Percentiles rank a stretch among this genome's conserved stretches.
phyloP scores from a whole-genome alignment of 495 filamentous ascomycete species.

The Saxophila tyrrhenica region DNA sequence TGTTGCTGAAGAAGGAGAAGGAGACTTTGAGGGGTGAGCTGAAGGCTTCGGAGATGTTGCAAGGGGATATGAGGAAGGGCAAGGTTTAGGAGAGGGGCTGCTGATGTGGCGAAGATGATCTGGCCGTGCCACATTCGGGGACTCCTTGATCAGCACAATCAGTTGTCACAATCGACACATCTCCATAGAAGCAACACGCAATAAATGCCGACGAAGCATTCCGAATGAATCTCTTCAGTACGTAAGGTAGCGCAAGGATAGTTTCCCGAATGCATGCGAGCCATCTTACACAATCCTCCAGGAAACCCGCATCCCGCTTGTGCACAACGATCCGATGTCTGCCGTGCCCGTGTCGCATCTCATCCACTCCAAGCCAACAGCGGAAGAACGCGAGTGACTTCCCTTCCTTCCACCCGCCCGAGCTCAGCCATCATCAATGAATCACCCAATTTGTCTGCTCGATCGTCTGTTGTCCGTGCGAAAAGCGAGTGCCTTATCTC shows the following conservation, averaged over 20 bases:
- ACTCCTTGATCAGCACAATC: too few relatives aligned
- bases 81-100: too few relatives aligned
- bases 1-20: too few relatives aligned
- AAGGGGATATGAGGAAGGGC: too few relatives aligned
- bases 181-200: too few relatives aligned
- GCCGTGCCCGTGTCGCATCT: neutral
- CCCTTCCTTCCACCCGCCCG: neutral
- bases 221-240: neutral
- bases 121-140: too few relatives aligned
- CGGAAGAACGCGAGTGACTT: neutral
- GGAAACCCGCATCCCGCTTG: neutral
- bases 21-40: too few relatives aligned
- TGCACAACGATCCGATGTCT: neutral
- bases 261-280: neutral
- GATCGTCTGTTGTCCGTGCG: neutral
- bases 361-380: neutral
- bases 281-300: neutral
- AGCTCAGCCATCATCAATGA: neutral
- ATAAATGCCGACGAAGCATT: too few relatives aligned
- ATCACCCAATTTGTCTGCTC: neutral
- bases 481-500: slow-evolving; percentile 51
- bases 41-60: too few relatives aligned
- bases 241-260: neutral
- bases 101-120: too few relatives aligned
- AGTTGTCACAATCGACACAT: too few relatives aligned